Evolutionary conservation across 2,329 filamentous ascomycete genomes (phyloP).

Genomic region (Shiraia sp.): DNA sequence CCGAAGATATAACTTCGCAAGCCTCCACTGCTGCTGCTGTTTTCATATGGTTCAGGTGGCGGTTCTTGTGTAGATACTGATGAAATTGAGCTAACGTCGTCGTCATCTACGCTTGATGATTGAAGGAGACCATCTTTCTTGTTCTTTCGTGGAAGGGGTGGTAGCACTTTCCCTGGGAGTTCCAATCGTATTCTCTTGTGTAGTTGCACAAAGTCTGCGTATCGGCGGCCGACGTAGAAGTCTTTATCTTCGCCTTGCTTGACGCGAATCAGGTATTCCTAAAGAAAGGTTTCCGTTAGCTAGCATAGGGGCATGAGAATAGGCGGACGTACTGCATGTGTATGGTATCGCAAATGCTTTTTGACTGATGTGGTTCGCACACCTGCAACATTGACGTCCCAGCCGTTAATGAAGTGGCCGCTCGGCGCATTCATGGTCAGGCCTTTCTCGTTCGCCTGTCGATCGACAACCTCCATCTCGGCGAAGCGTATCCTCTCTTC

Average conservation of each 20-base stretch:
- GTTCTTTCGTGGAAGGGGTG: constrained; percentile 88
- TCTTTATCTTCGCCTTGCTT: constrained; percentile 77
- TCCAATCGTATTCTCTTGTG: constrained; percentile 81
- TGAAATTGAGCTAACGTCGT: constrained; percentile 79
- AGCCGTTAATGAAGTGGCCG: constrained; percentile 89
- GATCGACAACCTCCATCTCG: constrained; percentile 94
- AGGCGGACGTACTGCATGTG: constrained; percentile 72
- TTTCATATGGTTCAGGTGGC: constrained; percentile 42
- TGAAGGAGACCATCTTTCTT: constrained; percentile 71
- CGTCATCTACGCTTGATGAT: constrained; percentile 59
- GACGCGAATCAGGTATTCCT: constrained; percentile 90
- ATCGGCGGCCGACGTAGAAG: constrained; percentile 79
- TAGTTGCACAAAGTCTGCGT: constrained; percentile 82
- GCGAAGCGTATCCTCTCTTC: constrained; percentile 96
- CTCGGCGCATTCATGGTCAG: constrained; percentile 85
- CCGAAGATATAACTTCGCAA: constrained; percentile 50
- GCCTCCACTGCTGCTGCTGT: constrained; percentile 43
- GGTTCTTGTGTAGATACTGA: constrained; percentile 73
- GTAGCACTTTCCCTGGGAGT: constrained; percentile 86
- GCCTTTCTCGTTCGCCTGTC: constrained; percentile 88
- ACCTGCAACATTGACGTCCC: constrained; percentile 94
- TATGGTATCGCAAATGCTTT: constrained; percentile 85
- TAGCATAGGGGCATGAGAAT: too few species aligned
- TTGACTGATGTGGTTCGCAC: constrained; percentile 81
- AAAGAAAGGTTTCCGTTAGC: constrained; percentile 6